These are phyloP conservation scores for Termitomyces sp. DNA, from an alignment of 768 basidiomycete genomes.

Conservation along the genomic window DNA sequence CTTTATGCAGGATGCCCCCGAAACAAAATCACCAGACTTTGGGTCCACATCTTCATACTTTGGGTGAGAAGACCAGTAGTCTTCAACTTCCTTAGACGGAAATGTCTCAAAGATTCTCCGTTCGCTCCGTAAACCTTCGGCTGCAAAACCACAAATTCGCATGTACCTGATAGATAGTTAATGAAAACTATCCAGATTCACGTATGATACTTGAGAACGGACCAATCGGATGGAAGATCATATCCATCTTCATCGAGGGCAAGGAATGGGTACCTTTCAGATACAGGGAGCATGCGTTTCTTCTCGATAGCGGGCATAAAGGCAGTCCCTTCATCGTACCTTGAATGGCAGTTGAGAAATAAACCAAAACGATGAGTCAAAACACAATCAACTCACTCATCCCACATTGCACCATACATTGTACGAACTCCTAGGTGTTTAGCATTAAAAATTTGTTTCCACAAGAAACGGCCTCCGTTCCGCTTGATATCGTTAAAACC, in stretches of 20 bases:
- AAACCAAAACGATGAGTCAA: conserved; percentile 2
- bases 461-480: conserved; percentile 72
- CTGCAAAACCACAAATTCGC: conserved; percentile 71
- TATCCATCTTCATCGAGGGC: conserved; percentile 77
- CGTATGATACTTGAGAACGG: conserved; percentile 17
- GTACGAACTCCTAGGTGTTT: conserved; percentile 53
- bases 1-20: conserved; percentile 16
- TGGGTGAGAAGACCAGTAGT: conserved; percentile 68
- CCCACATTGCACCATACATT: conserved; percentile 87
- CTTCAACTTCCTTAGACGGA: conserved; percentile 65
- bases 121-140: conserved; percentile 60
- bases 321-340: conserved; percentile 83
- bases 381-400: conserved; percentile 47
- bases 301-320: conserved; percentile 68
- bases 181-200: not conserved
- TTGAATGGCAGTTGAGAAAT: conserved; percentile 18
- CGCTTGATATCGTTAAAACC: conserved; percentile 66
- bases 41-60: conserved; percentile 41
- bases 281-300: conserved; percentile 53
- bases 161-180: conserved; percentile 50
- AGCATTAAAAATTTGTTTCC: conserved; percentile 73
- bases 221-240: conserved; percentile 80
- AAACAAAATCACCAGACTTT: conserved; percentile 24
- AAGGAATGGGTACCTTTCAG: conserved; percentile 55
- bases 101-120: conserved; percentile 59